Evolutionary conservation across 2,329 filamentous ascomycete species (phyloP).

Genomic region (Hypoxylon sp.): DNA sequence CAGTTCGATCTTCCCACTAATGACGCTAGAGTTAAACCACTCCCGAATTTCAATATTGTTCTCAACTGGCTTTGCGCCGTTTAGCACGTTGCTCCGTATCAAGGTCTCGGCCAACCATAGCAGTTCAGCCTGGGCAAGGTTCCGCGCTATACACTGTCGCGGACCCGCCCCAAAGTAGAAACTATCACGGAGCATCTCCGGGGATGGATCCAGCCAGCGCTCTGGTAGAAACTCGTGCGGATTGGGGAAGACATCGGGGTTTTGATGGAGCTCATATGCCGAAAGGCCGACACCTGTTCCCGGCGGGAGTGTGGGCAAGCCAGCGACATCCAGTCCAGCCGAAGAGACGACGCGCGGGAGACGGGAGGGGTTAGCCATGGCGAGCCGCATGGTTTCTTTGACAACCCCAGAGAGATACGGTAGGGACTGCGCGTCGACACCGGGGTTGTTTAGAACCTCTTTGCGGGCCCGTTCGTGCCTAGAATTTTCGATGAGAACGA

Average conservation of each 20-base stretch:
- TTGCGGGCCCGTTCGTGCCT: conserved; percentile 15
- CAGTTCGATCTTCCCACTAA: conserved; percentile 4
- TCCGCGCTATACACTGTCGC: conserved; percentile 7
- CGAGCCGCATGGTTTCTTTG: conserved; percentile 62
- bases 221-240: not conserved
- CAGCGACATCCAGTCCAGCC: not conserved
- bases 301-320: not conserved
- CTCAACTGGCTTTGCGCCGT: not conserved
- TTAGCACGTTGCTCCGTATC: not conserved
- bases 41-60: not conserved
- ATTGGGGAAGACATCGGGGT: not conserved
- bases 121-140: not conserved
- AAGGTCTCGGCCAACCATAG: not conserved
- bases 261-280: not conserved
- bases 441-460: not conserved
- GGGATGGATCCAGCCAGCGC: not conserved
- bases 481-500: conserved; percentile 5
- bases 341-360: conserved; percentile 58
- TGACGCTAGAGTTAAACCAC: conserved; percentile 2
- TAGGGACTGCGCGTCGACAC: not conserved
- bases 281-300: not conserved
- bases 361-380: conserved; percentile 63
- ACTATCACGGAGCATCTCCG: conserved; percentile 1
- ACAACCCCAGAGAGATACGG: conserved; percentile 62
- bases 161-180: conserved; percentile 7